A percentile compares a stretch with the other conserved stretches of the same genome.
Conservation (phyloP, 495 filamentous ascomycete genomes). For the Cetradonia linearis region DNA sequence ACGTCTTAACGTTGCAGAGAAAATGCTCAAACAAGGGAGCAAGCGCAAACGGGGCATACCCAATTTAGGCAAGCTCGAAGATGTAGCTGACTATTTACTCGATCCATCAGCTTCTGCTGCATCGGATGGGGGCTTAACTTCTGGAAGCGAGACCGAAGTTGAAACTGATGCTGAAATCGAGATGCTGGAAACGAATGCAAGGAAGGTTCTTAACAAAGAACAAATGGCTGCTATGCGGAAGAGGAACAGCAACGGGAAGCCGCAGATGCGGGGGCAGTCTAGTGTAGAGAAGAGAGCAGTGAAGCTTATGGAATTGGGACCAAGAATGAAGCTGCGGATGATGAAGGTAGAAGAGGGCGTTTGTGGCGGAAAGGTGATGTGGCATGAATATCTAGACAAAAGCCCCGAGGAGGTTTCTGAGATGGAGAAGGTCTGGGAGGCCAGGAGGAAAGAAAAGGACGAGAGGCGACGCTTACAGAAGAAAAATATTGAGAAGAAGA, state of each 20-base stretch:
- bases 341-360: conserved; percentile 94
- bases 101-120: conserved; percentile 63
- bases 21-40: conserved; percentile 46
- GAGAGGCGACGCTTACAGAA: conserved; percentile 67
- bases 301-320: conserved; percentile 84
- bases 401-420: conserved; percentile 62
- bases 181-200: conserved; percentile 62
- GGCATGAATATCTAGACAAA: conserved; percentile 91
- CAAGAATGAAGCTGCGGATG: conserved; percentile 78
- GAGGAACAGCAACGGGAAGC: conserved; percentile 29
- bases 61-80: conserved; percentile 79
- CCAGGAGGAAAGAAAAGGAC: conserved; percentile 71
- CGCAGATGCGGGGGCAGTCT: conserved; percentile 27
- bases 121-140: conserved; percentile 68
- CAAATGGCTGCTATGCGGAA: conserved; percentile 47
- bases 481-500: conserved; percentile 38
- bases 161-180: conserved; percentile 97
- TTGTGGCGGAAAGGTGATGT: conserved; percentile 86
- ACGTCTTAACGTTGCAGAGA: conserved; percentile 81
- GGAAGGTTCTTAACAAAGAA: conserved; percentile 56
- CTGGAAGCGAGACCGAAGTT: conserved; percentile 80
- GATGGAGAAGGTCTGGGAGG: conserved; percentile 79
- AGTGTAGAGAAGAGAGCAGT: conserved; percentile 74
- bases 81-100: conserved; percentile 93
- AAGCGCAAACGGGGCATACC: conserved; percentile 58